A percentile compares a stretch with the other conserved stretches of the same genome.
These are phyloP conservation scores for Candida nanaspora DNA, from an alignment of 805 yeast genomes.

Conservation along the genomic window DNA sequence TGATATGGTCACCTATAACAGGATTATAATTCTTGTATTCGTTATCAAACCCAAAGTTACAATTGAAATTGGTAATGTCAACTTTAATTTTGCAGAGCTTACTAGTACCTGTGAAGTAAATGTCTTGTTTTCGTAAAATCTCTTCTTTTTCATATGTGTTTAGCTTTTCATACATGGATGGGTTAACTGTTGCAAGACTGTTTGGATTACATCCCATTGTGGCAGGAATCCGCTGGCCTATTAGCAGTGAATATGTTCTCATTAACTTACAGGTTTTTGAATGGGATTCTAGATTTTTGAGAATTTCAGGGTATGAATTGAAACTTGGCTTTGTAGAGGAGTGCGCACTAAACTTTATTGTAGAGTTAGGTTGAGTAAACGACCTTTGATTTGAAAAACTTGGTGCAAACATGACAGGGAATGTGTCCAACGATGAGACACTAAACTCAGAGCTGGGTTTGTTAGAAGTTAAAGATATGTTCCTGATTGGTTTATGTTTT, in stretches of 20 bases:
- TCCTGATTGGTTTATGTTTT: neutral
- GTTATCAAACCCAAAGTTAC: conserved; percentile 72
- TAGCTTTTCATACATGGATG: conserved; percentile 21
- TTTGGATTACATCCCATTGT: conserved; percentile 5
- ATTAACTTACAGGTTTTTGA: conserved; percentile 1
- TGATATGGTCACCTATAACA: conserved; percentile 60
- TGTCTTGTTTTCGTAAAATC: conserved; percentile 37
- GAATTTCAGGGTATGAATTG: conserved; percentile 5
- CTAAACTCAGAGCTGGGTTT: neutral
- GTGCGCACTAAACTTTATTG: too few species aligned
- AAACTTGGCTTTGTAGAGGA: conserved; percentile 1
- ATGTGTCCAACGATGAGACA: neutral
- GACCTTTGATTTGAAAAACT: neutral
- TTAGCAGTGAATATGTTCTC: neutral
- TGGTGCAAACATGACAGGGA: neutral
- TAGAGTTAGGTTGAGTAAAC: neutral
- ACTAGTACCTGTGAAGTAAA: conserved; percentile 43
- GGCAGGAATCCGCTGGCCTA: neutral
- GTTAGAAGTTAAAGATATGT: neutral
- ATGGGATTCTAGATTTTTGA: neutral
- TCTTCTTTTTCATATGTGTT: conserved; percentile 58
- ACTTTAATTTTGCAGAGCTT: conserved; percentile 19
- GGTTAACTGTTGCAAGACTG: conserved; percentile 11
- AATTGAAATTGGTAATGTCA: conserved; percentile 30
- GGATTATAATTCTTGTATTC: conserved; percentile 52